Percentiles rank a stretch among this genome's conserved stretches.
Evolutionary conservation across 2,329 filamentous ascomycete genomes (phyloP).

Genomic region (Lasiodiplodia theobromae): DNA sequence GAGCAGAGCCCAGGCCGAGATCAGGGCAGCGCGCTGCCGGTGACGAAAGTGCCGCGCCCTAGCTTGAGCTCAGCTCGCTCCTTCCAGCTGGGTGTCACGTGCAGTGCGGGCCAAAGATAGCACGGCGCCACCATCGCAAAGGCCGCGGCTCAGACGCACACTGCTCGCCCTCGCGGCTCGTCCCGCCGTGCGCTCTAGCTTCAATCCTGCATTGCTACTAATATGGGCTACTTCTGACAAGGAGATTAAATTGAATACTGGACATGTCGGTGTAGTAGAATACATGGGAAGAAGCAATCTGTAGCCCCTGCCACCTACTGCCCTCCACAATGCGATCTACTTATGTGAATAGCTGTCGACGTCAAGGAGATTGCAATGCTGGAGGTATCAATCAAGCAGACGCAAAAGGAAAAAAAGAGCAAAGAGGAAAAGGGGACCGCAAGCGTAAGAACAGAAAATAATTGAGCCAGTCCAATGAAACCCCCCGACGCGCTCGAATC

Average conservation of each 20-base stretch:
- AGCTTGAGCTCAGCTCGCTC: slow-evolving; percentile 20
- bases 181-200: slow-evolving; percentile 20
- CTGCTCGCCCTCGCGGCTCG: slow-evolving; percentile 6
- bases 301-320: slow-evolving; percentile 38
- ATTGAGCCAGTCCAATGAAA: slow-evolving; percentile 29
- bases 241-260: slow-evolving; percentile 48
- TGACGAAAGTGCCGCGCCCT: slow-evolving; percentile 29
- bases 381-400: slow-evolving; percentile 54
- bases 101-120: slow-evolving; percentile 19
- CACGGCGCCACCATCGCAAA: background rate
- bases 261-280: slow-evolving; percentile 43
- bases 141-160: background rate
- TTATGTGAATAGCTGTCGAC: slow-evolving; percentile 31
- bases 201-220: slow-evolving; percentile 25
- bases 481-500: slow-evolving; percentile 34
- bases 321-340: slow-evolving; percentile 34
- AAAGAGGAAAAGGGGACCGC: slow-evolving; percentile 39
- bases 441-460: slow-evolving; percentile 30
- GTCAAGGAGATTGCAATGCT: slow-evolving; percentile 50
- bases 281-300: slow-evolving; percentile 49
- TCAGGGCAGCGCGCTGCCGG: slow-evolving; percentile 25
- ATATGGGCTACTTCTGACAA: slow-evolving; percentile 32
- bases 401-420: slow-evolving; percentile 42
- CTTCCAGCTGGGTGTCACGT: slow-evolving; percentile 5
- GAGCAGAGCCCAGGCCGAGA: slow-evolving; percentile 22